Evolutionary conservation across 2,329 filamentous ascomycete species (phyloP).

Genomic region (Sporothrix schenckii): DNA sequence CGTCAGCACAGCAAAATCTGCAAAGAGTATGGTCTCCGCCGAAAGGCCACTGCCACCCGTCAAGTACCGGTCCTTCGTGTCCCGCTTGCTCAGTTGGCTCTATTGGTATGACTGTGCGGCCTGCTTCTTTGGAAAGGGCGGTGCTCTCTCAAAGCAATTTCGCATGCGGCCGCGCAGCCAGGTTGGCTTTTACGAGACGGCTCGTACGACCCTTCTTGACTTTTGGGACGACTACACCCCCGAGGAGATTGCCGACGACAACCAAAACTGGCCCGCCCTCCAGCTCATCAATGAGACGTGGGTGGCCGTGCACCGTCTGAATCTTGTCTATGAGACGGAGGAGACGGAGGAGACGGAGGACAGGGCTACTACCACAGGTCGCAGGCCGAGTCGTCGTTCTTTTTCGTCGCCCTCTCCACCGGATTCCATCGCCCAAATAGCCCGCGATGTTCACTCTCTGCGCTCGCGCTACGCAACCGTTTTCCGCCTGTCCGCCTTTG

Average conservation of each 20-base stretch:
- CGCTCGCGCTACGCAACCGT: conserved; percentile 15
- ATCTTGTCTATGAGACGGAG: neutral
- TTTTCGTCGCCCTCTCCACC: neutral
- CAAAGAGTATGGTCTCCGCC: neutral
- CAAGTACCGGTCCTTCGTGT: conserved; percentile 28
- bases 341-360: neutral
- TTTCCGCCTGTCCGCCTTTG: conserved; percentile 22
- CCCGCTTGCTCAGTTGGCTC: conserved; percentile 29
- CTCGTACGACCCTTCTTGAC: conserved; percentile 28
- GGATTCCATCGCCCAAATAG: conserved; percentile 14
- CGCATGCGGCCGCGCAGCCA: conserved; percentile 10
- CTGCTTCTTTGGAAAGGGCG: conserved; percentile 27
- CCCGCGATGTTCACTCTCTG: conserved; percentile 9
- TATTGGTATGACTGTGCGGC: conserved; percentile 27
- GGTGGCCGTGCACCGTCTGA: conserved; percentile 26
- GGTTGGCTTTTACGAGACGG: conserved; percentile 19
- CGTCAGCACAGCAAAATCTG: neutral
- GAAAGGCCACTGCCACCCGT: conserved; percentile 22
- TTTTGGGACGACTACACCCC: conserved; percentile 30
- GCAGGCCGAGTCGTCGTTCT: neutral
- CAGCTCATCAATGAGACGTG: conserved; percentile 29
- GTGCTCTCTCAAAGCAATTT: conserved; percentile 11
- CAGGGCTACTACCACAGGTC: neutral
- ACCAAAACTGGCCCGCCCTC: conserved; percentile 29
- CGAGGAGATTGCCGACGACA: conserved; percentile 30